Evolutionary conservation across 2,329 filamentous ascomycete genomes (phyloP).

Genomic region (Chalara sp.): DNA sequence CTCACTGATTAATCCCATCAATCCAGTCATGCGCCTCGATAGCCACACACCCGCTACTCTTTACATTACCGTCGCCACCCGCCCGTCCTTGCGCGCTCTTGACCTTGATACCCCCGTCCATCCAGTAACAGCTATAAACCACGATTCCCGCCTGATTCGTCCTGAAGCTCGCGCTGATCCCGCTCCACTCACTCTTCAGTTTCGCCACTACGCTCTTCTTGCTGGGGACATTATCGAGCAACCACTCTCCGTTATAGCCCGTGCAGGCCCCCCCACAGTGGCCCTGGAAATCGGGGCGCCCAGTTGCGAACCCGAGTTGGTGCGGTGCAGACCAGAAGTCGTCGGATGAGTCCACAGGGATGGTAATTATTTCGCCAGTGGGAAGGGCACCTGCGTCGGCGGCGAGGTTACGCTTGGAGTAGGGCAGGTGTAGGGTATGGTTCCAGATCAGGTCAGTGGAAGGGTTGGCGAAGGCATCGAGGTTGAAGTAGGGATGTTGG

Average conservation of each 20-base stretch:
- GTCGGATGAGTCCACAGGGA: slow-evolving; percentile 60
- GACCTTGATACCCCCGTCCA: slow-evolving; percentile 36
- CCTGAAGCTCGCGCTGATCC: slow-evolving; percentile 74
- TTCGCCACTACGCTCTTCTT: slow-evolving; percentile 43
- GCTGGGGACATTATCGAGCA: slow-evolving; percentile 34
- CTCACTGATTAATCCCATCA: slow-evolving; percentile 73
- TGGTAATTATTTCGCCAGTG: slow-evolving; percentile 63
- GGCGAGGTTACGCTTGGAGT: slow-evolving; percentile 59
- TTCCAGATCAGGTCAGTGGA: slow-evolving; percentile 55
- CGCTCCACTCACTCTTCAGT: slow-evolving; percentile 66
- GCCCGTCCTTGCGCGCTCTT: slow-evolving; percentile 53
- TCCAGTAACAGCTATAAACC: slow-evolving; percentile 66
- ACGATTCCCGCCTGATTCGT: slow-evolving; percentile 85
- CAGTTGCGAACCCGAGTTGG: slow-evolving; percentile 63
- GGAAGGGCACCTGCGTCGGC: slow-evolving; percentile 66
- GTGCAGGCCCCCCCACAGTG: slow-evolving; percentile 76
- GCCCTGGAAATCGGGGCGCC: slow-evolving; percentile 51
- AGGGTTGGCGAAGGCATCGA: slow-evolving; percentile 70
- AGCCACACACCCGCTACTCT: slow-evolving; percentile 76
- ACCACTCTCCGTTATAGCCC: slow-evolving; percentile 62
- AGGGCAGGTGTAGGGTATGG: slow-evolving; percentile 66
- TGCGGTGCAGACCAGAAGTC: slow-evolving; percentile 77
- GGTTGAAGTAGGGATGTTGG: slow-evolving; percentile 62
- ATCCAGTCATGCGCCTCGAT: slow-evolving; percentile 69
- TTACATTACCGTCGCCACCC: slow-evolving; percentile 35